Evolutionary conservation across 192 early-diverging fungal species (phyloP).

Genomic region (Podila epigama): DNA sequence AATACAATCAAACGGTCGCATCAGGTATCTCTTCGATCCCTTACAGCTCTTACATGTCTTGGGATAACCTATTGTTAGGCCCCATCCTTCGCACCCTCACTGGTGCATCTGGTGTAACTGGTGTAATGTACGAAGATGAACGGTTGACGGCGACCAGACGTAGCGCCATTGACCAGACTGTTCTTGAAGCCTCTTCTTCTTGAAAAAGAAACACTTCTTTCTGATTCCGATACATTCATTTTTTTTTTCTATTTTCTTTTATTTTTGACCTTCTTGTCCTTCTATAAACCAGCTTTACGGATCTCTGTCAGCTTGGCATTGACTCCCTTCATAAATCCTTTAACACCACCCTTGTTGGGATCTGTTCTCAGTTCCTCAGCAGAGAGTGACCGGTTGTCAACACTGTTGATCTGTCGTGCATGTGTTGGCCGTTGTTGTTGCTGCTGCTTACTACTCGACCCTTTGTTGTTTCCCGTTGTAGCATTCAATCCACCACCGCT

Average conservation of each 20-base stretch:
- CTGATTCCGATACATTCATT: no score
- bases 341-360: neutral
- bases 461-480: neutral
- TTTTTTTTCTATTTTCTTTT: neutral
- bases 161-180: no score
- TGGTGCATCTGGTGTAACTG: no score
- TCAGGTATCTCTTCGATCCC: no score
- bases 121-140: no score
- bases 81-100: no score
- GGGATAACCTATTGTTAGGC: no score
- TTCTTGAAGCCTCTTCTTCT: no score
- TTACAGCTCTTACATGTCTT: no score
- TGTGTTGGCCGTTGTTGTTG: slow-evolving; percentile 2
- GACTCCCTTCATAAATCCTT: slow-evolving; percentile 1
- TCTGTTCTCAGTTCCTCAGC: slow-evolving; percentile 2
- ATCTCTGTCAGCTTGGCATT: slow-evolving; percentile 14
- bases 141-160: no score
- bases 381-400: neutral
- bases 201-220: no score
- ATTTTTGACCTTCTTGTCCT: neutral
- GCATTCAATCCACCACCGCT: neutral
- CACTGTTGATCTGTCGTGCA: neutral
- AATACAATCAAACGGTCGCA: no score
- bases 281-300: neutral
- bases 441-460: neutral